phyloP scores from a whole-genome alignment of 345 rosid species.

The Populus deltoides region DNA sequence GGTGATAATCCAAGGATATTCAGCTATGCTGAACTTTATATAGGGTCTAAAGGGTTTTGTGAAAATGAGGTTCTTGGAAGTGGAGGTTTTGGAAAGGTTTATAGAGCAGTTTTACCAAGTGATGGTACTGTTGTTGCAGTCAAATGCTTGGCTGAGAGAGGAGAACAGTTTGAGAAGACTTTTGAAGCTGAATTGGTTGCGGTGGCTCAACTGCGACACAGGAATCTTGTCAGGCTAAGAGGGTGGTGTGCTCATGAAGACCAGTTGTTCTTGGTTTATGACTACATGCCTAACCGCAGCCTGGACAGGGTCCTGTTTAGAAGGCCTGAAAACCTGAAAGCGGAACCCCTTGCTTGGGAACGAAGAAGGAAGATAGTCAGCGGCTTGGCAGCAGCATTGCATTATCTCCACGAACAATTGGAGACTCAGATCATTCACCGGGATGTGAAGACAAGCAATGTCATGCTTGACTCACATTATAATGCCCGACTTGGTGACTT shows the following conservation, averaged over 20 bases:
- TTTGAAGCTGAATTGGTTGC: constrained; percentile 89
- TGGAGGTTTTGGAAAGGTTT: constrained; percentile 88
- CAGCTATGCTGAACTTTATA: constrained; percentile 86
- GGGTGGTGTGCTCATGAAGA: constrained; percentile 93
- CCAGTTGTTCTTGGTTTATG: constrained; percentile 80
- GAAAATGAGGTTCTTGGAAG: constrained; percentile 74
- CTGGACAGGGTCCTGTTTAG: constrained; percentile 80
- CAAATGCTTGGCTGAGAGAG: constrained; percentile 85
- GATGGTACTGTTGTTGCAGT: constrained; percentile 87
- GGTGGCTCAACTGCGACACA: constrained; percentile 90
- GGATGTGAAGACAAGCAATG: constrained; percentile 91
- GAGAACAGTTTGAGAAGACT: constrained; percentile 90
- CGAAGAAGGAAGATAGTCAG: constrained; percentile 57
- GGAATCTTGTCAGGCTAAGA: constrained; percentile 79
- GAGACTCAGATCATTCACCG: constrained; percentile 94
- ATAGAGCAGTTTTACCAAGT: constrained; percentile 75
- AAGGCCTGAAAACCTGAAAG: constrained; percentile 39
- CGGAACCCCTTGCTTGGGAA: constrained; percentile 60
- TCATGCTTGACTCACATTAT: constrained; percentile 82
- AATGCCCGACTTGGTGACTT: constrained; percentile 89
- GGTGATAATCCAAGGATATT: constrained; percentile 82
- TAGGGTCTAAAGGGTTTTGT: constrained; percentile 79
- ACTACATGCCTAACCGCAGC: constrained; percentile 95
- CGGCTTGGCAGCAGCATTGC: constrained; percentile 85
- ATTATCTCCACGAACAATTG: constrained; percentile 82